Base-by-base conservation (phyloP, 2,329 filamentous ascomycete genomes). In the Penicillium rolfsii region DNA sequence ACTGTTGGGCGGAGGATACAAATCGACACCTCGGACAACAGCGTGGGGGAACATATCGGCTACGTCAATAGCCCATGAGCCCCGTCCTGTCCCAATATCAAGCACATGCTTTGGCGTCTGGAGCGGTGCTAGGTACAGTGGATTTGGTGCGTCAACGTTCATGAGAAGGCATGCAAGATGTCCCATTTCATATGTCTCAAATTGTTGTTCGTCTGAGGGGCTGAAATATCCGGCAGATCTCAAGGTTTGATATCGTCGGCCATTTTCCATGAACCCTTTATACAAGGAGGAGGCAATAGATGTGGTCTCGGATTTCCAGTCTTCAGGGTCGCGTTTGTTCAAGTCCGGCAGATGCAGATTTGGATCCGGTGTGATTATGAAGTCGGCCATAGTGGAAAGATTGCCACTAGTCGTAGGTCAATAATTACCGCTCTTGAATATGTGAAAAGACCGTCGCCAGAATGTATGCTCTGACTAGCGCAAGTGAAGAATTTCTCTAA, bases 171-270 rank as follows among this genome's bases (percentile, higher is more conserved):
- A 58, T 11, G 63, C 59, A 8, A 66, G 55, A 57, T 65, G 63
- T 12, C 55, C 65, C 65, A 65, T 60, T 57, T 71, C 65, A 49
- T 71, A 66, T 7, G 69, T 66, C 48, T 70, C 69, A 52, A 70
- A 64, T 11, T 62, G 59, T 26, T 50, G 33, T 28, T 64, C 62
- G 24, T 64, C 62, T 22, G 62, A 55, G 60, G 60, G 71, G 57
- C 58, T 69, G 63, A 55, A 69, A 61, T 68, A 70, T 49, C 59
- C 62, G 38, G 64, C 56, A 19, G 58, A 52, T 49, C 61, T 64
- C 41, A 67, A 53, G 30, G 59, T 65, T 48, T 69, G 66, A 48
- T 72, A 72, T 60, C 66, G 59, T 58, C 69, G 61, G 30, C 69
- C 69, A 61, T 71, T 70, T 49, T 69, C 61, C 41, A 70, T 64